Evolutionary conservation across 2,329 filamentous ascomycete species (phyloP), one percentile per base, ranked within the genome.

Genomic region (Cytospora piceicola): DNA sequence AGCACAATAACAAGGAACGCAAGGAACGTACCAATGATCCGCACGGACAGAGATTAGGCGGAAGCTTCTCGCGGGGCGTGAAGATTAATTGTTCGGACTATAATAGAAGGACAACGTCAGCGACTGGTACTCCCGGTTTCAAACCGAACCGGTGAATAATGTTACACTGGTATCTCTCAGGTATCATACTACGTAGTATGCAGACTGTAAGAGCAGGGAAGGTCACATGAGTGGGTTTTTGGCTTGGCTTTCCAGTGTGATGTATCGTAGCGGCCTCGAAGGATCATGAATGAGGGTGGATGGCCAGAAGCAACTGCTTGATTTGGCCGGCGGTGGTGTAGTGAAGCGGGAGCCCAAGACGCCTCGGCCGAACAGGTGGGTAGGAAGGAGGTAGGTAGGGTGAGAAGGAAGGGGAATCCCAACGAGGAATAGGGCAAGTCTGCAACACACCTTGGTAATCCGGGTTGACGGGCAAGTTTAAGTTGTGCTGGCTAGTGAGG

Each of bases 21-120:
- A 65, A 54, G 49, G n/a, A 62, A 68, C 66, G 57, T 66, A 68
- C 66, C 66, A 39, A 34, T 63, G 56, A 65, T 52, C 42, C 56
- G 17, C 58, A 53, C 56, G 29, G 17, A 42, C 22, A 56, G 3
- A 29, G n/a, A 24, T 29, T 29, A 34, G 36, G 22, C n/a, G 39
- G 29, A 42, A 56, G 27, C 39, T 39, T 39, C 39, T 56, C 22
- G 52, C 30, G 24, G 24, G 14, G 24, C 29, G 52, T 61, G 27
- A 52, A 53, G 15, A 1, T 59, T 32, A 58, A 65, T 59, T 59
- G 53, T 32, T 55, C 51, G 63, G 51, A 46, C 62, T 61, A 57
- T 58, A 53, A 36, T 36, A 15, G 5, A 52, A 51, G n/a, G 24
- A 52, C 29, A 36, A 20, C 61, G 61, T 67, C 65, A 65, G 65